Evolutionary conservation across 208 protist species (phyloP), one percentile per base, ranked within the genome.

Genomic region (Acanthamoeba castellanii): DNA sequence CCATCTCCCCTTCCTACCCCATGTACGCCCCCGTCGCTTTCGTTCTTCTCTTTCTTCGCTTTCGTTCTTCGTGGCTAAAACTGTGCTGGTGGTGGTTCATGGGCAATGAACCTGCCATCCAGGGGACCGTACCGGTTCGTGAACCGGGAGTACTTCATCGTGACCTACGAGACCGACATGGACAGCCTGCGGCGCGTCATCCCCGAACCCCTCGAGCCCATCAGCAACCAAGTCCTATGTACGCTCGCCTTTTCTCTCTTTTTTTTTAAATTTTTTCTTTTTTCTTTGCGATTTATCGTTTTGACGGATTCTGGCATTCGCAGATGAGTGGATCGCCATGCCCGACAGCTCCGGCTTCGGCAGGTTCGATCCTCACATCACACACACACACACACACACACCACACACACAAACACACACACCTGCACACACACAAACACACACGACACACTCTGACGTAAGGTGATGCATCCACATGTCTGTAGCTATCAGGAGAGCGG

Each of bases 291-390:
- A 22, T 64, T 64, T 16, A 22, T 64, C 20, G 2, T 64, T 16
- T 64, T 27, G 59, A 64, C 59, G 20, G 2, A 22, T 68, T n/a
- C 82, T 64, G 42, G 20, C 59, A 47, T 47, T 42, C 25, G 72
- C 59, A 55, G 55, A 92, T 27, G 87, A 92, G 42, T 92, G 87
- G 87, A 92, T 92, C 64, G 64, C 55, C 87, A 92, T 92, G 87
- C 87, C 87, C n/a, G 87, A 92, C 64, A 76, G 59, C 59, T 92
- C 87, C 57, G 87, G 87, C 57, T 92, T 92, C 59, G 87, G 87
- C 85, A 72, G 55, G 32, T 91, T 27, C 30, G 74, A 3, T 4
- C 47, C 47, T 11, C 4, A 52, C 11, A 52, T 64, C 20, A 25
- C 14, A 64, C 9, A 20, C 9, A 64, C 9, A 25, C 14, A 64